A percentile compares a stretch with the other conserved stretches of the same genome.
Evolutionary conservation across 371 early-diverging fungal species (phyloP).

Genomic region (Catenaria anguillulae): DNA sequence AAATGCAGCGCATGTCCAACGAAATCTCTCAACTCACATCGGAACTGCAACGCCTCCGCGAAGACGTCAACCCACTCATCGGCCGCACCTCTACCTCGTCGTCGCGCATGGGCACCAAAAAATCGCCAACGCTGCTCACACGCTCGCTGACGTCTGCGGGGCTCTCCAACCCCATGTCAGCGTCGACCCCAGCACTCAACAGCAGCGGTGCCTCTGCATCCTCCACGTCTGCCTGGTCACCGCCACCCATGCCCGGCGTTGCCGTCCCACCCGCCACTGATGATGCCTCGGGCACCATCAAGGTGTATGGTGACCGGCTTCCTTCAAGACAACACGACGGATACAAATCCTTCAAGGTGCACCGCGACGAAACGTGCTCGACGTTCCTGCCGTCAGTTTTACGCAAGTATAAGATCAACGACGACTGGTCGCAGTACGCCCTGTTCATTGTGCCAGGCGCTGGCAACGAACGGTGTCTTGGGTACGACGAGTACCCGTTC

Average conservation of each 20-base stretch:
- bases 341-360: slow-evolving; percentile 72
- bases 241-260: too few relatives aligned
- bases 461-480: slow-evolving; percentile 49
- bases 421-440: slow-evolving; percentile 74
- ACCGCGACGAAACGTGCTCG: slow-evolving; percentile 63
- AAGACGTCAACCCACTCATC: slow-evolving; percentile 12
- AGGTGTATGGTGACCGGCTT: slow-evolving; percentile 51
- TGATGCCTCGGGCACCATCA: slow-evolving; percentile 56
- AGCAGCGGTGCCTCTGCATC: too few relatives aligned
- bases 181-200: too few relatives aligned
- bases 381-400: slow-evolving; percentile 72
- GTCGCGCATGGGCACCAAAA: not conserved
- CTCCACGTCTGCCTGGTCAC: too few relatives aligned
- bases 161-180: too few relatives aligned
- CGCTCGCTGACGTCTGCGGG: not conserved
- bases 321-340: slow-evolving; percentile 51
- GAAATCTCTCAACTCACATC: slow-evolving; percentile 18
- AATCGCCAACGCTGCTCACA: not conserved
- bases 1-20: slow-evolving; percentile 17
- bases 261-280: too few relatives aligned
- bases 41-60: slow-evolving; percentile 18
- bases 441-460: slow-evolving; percentile 38
- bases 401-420: slow-evolving; percentile 76
- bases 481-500: slow-evolving; percentile 69
- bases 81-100: not conserved